Conservation (phyloP, 306 rosid species). For the Sicyos baderoa region DNA sequence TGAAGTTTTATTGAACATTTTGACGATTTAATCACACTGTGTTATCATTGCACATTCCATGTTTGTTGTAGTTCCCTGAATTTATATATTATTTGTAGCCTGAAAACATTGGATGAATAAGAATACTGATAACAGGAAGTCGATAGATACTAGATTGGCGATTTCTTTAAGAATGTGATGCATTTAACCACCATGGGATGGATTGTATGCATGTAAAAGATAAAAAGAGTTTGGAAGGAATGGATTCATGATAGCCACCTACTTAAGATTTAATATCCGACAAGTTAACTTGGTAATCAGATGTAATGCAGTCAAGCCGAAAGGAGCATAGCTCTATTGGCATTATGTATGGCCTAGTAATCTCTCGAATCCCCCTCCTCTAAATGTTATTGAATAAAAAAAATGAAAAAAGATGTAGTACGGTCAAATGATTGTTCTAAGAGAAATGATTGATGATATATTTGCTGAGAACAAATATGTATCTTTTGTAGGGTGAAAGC, state of each 20-base stretch:
- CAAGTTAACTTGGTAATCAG: background rate
- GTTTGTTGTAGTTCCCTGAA: background rate
- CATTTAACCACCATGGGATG: background rate
- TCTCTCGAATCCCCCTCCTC: no score
- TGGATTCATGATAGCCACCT: background rate
- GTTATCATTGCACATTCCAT: background rate
- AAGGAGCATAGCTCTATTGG: no score
- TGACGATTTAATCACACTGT: background rate
- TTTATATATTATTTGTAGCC: background rate
- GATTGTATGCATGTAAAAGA: no score
- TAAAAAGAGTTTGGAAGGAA: background rate
- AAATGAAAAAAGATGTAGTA: no score
- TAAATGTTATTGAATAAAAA: no score
- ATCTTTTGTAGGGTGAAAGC: conserved; percentile 61
- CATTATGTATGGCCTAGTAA: no score
- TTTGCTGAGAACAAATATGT: background rate
- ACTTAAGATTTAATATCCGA: background rate
- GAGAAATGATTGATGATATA: background rate
- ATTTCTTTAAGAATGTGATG: background rate
- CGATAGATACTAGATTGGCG: background rate
- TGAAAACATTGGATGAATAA: background rate
- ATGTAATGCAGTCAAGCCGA: no score
- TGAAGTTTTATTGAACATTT: background rate
- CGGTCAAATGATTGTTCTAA: no score
- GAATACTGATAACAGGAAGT: background rate